A percentile compares a stretch with the other conserved stretches of the same genome.
Evolutionary conservation across 352 stramenopile genomes (phyloP).

Genomic region (Globisporangium emineosum): DNA sequence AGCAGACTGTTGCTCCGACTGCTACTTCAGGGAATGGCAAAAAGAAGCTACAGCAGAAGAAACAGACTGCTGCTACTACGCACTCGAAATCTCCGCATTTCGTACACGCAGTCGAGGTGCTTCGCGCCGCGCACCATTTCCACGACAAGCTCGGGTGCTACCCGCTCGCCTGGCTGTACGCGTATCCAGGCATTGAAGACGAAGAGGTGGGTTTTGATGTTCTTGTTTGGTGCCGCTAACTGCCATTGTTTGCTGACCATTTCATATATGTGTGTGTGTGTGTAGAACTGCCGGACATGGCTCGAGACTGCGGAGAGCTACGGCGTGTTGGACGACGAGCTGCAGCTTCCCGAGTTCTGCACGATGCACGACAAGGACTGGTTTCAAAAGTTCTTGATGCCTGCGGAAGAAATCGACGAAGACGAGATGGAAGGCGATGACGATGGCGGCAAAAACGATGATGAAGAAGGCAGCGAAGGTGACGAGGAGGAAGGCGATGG

Average conservation of each 20-base stretch:
- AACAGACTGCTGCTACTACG: conserved; percentile 12
- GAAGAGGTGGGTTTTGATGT: conserved; percentile 41
- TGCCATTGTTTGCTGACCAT: background rate
- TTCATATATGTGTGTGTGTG: background rate
- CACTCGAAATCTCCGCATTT: conserved; percentile 27
- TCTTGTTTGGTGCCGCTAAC: too few relatives aligned
- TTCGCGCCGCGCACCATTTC: conserved; percentile 72
- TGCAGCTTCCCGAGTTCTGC: conserved; percentile 56
- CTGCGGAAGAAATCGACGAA: conserved; percentile 29
- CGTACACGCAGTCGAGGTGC: conserved; percentile 53
- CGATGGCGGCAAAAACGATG: background rate
- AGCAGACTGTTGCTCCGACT: conserved; percentile 6
- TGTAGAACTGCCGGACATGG: conserved; percentile 64
- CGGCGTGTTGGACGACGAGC: conserved; percentile 69
- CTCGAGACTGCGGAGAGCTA: conserved; percentile 80
- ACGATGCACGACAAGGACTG: conserved; percentile 50
- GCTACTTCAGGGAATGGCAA: too few relatives aligned
- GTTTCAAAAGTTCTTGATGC: conserved; percentile 56
- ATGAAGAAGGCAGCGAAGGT: background rate
- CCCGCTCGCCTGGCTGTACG: conserved; percentile 66
- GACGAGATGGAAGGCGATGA: conserved; percentile 6
- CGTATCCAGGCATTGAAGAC: conserved; percentile 46
- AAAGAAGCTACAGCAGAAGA: conserved; percentile 8
- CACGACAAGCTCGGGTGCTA: conserved; percentile 84
- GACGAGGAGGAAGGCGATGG: background rate